Base-by-base conservation (phyloP, 345 rosid genomes). In the Gossypium stocksii region DNA sequence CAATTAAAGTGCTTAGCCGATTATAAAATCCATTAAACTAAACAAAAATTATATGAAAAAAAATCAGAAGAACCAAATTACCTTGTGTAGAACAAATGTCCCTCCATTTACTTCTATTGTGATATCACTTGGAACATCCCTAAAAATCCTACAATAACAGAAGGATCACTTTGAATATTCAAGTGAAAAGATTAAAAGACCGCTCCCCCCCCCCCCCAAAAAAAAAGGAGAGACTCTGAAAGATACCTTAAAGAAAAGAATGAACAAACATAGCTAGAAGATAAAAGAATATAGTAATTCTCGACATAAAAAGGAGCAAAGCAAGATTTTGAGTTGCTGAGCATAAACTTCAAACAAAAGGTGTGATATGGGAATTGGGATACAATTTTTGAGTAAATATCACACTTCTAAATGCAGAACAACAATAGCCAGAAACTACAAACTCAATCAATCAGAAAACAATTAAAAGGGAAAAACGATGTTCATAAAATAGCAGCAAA, bases 61-160 rank as follows among this genome's bases (percentile, higher is more conserved):
- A 34, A 34, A 1, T 34, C 41, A 34, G 6, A 17, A 52, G 54
- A 51, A 51, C 54, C 54, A 15, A 51, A 51, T 51, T 51, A 93
- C 98, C 97, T 94, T 94, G 70, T 94, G 97, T 13, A 94, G 80
- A 64, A 90, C 83, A 80, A 94, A 92, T 16, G 85, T 86, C 66
- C 86, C 90, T 70, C 97, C 97, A 54, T 83, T 85, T 53, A 87
- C 92, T 82, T 91, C 93, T 54, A 94, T 89, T 13, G 85, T 90
- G 76, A 92, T 89, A 82, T 94, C 97, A 76, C 98, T 92, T 38
- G 97, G 97, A 46, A 94, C 95, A 65, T 92, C 98, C 48, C 95
- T 82, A 71, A 92, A 94, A 76, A 90, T 92, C 98, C 97, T 94
- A 76, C 86, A 80, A 79, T n/a, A 76, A 74, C 38, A 60, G 48